phyloP scores from a whole-genome alignment of 2,329 filamentous ascomycete genomes.

The Botrytis elliptica region DNA sequence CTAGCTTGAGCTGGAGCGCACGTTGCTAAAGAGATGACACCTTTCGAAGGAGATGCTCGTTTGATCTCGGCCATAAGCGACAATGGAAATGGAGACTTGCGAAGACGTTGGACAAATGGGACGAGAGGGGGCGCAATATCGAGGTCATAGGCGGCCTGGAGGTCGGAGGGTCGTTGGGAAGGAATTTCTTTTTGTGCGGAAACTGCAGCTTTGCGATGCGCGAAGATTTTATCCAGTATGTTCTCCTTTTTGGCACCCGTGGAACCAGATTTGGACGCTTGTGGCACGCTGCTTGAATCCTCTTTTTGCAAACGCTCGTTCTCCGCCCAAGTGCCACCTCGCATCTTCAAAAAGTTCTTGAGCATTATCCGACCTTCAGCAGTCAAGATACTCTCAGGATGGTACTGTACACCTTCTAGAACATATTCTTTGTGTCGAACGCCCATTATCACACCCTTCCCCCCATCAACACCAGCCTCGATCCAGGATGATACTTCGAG shows the following conservation, averaged over 20 bases:
- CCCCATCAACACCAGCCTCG: constrained; percentile 67
- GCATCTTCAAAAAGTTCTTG: constrained; percentile 85
- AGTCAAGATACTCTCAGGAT: constrained; percentile 95
- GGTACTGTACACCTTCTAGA: constrained; percentile 96
- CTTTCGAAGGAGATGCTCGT: constrained; percentile 92
- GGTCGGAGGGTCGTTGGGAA: constrained; percentile 76
- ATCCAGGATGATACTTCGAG: constrained; percentile 93
- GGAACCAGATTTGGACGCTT: constrained; percentile 28
- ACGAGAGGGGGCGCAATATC: constrained; percentile 82
- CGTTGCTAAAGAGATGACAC: constrained; percentile 82
- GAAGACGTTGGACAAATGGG: constrained; percentile 74
- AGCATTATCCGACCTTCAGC: constrained; percentile 87
- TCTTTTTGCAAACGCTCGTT: constrained; percentile 59
- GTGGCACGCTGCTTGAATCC: constrained; percentile 36
- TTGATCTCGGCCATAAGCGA: constrained; percentile 97
- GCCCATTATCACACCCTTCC: constrained; percentile 90
- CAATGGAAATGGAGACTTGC: constrained; percentile 81
- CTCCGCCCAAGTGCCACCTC: constrained; percentile 87
- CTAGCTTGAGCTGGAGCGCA: constrained; percentile 87
- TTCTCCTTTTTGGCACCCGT: constrained; percentile 64
- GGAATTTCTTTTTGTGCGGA: constrained; percentile 79
- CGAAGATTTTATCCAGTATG: constrained; percentile 89
- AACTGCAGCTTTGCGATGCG: constrained; percentile 72
- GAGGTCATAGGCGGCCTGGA: constrained; percentile 83
- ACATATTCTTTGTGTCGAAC: constrained; percentile 88